These are phyloP conservation scores for Tricholoma flavovirens DNA, from an alignment of 768 basidiomycete genomes.

Conservation along the genomic window DNA sequence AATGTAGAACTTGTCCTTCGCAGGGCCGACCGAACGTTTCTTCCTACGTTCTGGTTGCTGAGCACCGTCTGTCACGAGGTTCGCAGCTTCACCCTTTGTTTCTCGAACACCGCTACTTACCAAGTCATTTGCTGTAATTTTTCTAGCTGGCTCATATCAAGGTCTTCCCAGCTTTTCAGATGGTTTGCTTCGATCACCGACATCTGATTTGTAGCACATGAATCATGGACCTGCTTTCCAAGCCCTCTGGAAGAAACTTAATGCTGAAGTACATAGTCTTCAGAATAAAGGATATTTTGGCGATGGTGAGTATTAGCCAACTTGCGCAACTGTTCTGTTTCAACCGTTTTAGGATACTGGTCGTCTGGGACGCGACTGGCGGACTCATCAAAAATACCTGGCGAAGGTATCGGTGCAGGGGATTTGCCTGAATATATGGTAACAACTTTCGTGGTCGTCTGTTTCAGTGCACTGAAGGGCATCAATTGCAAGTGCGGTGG, in stretches of 20 bases:
- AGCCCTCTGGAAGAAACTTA: constrained; percentile 62
- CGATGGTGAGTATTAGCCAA: constrained; percentile 47
- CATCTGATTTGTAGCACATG: constrained; percentile 52
- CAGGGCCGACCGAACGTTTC: constrained; percentile 52
- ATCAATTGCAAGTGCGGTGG: constrained; percentile 60
- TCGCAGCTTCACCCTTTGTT: constrained; percentile 11
- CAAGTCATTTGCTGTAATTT: background rate
- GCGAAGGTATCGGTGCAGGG: constrained; percentile 44
- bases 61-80: constrained; percentile 84
- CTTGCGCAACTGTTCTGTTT: background rate
- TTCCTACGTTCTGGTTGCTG: constrained; percentile 63
- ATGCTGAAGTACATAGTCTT: constrained; percentile 60
- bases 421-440: constrained; percentile 81
- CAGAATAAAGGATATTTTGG: constrained; percentile 77
- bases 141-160: constrained; percentile 76
- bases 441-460: constrained; percentile 8
- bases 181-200: background rate
- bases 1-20: constrained; percentile 71
- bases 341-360: constrained; percentile 63
- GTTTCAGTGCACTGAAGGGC: background rate
- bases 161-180: constrained; percentile 30
- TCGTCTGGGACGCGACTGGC: constrained; percentile 67
- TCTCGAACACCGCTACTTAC: background rate
- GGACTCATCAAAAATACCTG: constrained; percentile 53
- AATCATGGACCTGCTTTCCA: constrained; percentile 76